phyloP scores from a whole-genome alignment of 306 rosid species.

The Fagus sylvatica region DNA sequence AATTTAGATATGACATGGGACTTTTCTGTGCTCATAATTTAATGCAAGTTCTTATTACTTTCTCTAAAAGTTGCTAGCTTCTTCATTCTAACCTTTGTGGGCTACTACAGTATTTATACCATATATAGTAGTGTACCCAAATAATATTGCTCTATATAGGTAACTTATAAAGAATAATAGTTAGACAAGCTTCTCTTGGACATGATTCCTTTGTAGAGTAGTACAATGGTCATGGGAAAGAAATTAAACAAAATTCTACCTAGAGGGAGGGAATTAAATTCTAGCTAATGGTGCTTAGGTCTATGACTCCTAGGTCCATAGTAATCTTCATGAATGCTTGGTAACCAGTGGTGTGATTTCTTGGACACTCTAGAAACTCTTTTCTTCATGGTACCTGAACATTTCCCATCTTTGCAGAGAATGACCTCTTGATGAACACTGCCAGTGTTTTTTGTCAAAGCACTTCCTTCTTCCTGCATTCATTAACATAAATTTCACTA shows the following conservation, averaged over 20 bases:
- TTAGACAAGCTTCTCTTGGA: slow-evolving; percentile 16
- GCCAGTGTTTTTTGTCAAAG: neutral
- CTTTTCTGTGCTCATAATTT: neutral
- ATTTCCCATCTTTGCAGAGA: slow-evolving; percentile 30
- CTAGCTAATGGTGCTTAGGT: slow-evolving; percentile 37
- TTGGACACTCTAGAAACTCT: slow-evolving; percentile 36
- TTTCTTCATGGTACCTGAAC: slow-evolving; percentile 48
- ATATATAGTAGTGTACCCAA: neutral
- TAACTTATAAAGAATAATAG: neutral
- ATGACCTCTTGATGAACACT: slow-evolving; percentile 1
- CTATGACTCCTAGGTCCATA: slow-evolving; percentile 47
- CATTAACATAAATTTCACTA: slow-evolving; percentile 17
- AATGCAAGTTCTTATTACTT: neutral
- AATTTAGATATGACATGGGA: neutral
- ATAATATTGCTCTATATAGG: neutral
- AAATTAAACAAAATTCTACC: neutral
- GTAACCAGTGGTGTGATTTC: slow-evolving; percentile 44
- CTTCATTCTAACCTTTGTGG: neutral
- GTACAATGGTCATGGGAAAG: slow-evolving; percentile 22
- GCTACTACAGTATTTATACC: neutral
- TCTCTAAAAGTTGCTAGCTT: neutral
- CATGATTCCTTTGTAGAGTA: neutral
- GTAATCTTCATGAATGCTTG: slow-evolving; percentile 53
- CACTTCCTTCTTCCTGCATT: slow-evolving; percentile 41
- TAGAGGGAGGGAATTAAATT: neutral